Percentiles rank a stretch among this genome's conserved stretches.
Evolutionary conservation across 2,329 filamentous ascomycete genomes (phyloP).

Genomic region (Fusarium sp.): DNA sequence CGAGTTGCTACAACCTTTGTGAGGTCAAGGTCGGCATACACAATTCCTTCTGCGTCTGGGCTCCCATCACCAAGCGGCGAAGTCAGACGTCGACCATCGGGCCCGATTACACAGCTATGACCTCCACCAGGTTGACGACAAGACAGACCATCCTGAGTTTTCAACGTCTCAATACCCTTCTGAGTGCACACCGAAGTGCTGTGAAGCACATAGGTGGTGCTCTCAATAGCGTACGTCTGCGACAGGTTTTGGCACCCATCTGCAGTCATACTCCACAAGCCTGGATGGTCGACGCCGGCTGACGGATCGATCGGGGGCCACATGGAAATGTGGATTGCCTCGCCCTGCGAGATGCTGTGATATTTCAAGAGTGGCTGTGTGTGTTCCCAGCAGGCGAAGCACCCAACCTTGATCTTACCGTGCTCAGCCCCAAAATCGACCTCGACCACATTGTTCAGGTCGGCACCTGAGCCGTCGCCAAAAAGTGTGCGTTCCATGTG

Average conservation of each 20-base stretch:
- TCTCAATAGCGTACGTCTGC: slow-evolving; percentile 68
- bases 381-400: slow-evolving; percentile 64
- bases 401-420: slow-evolving; percentile 53
- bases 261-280: slow-evolving; percentile 47
- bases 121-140: slow-evolving; percentile 39
- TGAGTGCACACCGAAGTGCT: slow-evolving; percentile 51
- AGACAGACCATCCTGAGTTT: slow-evolving; percentile 52
- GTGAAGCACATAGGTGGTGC: slow-evolving; percentile 63
- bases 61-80: slow-evolving; percentile 23
- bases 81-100: slow-evolving; percentile 39
- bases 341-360: slow-evolving; percentile 56
- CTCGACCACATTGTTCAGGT: slow-evolving; percentile 55
- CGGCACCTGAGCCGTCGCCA: slow-evolving; percentile 57
- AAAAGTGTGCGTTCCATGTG: slow-evolving; percentile 65
- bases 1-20: slow-evolving; percentile 54
- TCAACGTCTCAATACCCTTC: slow-evolving; percentile 55
- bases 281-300: slow-evolving; percentile 35
- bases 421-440: slow-evolving; percentile 49
- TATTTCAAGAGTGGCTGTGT: slow-evolving; percentile 63
- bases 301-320: slow-evolving; percentile 55
- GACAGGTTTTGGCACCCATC: slow-evolving; percentile 58
- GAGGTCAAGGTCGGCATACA: slow-evolving; percentile 64
- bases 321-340: slow-evolving; percentile 60
- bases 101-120: slow-evolving; percentile 37
- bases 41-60: slow-evolving; percentile 55